phyloP scores from a whole-genome alignment of 148 eudicot species.

The Beta vulgaris region DNA sequence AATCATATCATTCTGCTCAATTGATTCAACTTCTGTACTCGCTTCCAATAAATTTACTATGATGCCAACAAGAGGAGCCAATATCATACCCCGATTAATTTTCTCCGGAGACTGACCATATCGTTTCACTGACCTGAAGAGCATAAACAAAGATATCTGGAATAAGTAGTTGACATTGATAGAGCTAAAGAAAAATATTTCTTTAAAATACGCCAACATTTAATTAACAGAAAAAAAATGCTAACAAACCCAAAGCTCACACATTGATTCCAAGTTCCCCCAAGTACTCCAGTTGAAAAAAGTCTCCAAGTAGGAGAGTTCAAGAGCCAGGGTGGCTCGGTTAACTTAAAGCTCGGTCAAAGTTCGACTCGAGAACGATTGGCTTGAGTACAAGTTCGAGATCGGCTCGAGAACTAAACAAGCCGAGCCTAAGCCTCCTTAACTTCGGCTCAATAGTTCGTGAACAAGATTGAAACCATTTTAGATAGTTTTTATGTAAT shows the following conservation, averaged over 20 bases:
- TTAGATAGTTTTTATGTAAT: too few relatives aligned
- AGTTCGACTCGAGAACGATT: too few relatives aligned
- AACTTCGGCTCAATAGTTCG: too few relatives aligned
- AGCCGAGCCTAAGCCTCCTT: too few relatives aligned
- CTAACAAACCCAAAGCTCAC: background rate
- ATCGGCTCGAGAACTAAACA: too few relatives aligned
- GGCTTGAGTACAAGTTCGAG: too few relatives aligned
- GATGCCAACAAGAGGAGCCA: conserved; percentile 92
- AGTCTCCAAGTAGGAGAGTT: too few relatives aligned
- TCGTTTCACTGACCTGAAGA: conserved; percentile 62
- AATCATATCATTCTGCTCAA: conserved; percentile 60
- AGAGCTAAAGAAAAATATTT: background rate
- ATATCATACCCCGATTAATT: conserved; percentile 75
- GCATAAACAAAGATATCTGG: background rate
- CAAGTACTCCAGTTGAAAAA: background rate
- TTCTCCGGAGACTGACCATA: conserved; percentile 74
- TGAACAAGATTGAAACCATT: too few relatives aligned
- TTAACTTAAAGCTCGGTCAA: too few relatives aligned
- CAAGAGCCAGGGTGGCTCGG: too few relatives aligned
- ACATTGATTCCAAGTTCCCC: background rate
- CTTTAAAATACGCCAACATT: background rate
- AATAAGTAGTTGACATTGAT: background rate
- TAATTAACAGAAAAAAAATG: background rate
- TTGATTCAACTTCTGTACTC: conserved; percentile 35
- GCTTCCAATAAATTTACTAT: conserved; percentile 78